Evolutionary conservation across 805 yeast species (phyloP), one percentile per base, ranked within the genome.

Genomic region (Suhomyces vadensis): DNA sequence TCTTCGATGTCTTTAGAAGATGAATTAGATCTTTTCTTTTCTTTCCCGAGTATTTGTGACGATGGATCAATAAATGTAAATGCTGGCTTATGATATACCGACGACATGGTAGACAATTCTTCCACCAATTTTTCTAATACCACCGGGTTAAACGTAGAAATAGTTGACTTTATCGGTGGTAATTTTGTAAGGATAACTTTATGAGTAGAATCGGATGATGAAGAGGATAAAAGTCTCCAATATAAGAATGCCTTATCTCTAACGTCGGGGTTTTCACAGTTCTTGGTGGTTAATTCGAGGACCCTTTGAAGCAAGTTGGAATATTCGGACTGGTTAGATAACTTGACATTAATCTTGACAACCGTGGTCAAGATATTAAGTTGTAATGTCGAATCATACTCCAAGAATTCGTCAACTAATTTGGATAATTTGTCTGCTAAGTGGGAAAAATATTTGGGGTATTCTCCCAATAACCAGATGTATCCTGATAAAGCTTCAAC

Each of bases 81-180:
- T 4, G 87, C 81, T 9, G 97, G 96, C 58, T 85, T 85, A 64
- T 86, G 95, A 58, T 88, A 88, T 2, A 94, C 94, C 0, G 97
- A 88, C 29, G 96, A 83, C 49, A 94, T 75, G 6, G 94, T 85
- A 2, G 95, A 83, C 44, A 92, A 67, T 59, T 92, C 96, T n/a
- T 69, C 60, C 23, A 92, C 58, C 39, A 94, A 73, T 49, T 81
- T 83, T 33, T 82, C 79, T 45, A 91, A 74, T 4, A 89, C 72
- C 17, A 71, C 74, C 0, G 87, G 84, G 31, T 88, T 82, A 56
- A 91, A 84, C 14, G 74, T 65, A 33, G 89, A 84, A 23, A 91
- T 79, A 1, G 90, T 83, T 2, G 88, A 77, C 35, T 80, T 77
- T 46, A 94, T 79, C 7, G 81, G 78, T 9, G 96, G 95, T 44